Evolutionary conservation across 108 stramenopile genomes (phyloP).

Genomic region (Thalassiosira profunda): DNA sequence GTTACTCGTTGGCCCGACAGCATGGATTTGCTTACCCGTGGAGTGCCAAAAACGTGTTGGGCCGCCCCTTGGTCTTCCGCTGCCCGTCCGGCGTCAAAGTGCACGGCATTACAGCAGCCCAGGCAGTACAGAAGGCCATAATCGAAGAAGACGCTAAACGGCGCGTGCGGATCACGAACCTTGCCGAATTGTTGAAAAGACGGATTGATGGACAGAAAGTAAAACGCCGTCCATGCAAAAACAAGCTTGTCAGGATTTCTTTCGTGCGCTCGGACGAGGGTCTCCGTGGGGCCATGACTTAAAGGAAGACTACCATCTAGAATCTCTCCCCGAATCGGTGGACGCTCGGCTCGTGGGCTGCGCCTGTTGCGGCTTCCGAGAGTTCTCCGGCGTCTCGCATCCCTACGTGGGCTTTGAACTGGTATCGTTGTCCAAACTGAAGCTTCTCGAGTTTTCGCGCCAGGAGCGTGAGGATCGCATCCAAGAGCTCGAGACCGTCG

Average conservation of each 20-base stretch:
- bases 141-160: too few relatives aligned
- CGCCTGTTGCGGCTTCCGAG: not conserved
- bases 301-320: not conserved
- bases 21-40: conserved; percentile 34
- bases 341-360: not conserved
- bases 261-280: not conserved
- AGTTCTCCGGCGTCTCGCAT: not conserved
- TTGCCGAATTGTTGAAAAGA: too few relatives aligned
- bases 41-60: conserved; percentile 38
- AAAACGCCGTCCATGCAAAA: not conserved
- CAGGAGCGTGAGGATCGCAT: not conserved
- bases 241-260: not conserved
- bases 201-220: not conserved
- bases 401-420: not conserved
- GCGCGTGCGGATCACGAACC: too few relatives aligned
- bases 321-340: too few relatives aligned
- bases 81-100: too few relatives aligned
- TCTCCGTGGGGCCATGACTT: not conserved
- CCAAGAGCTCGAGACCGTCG: not conserved
- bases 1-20: conserved; percentile 10
- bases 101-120: too few relatives aligned
- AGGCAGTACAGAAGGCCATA: too few relatives aligned
- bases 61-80: too few relatives aligned
- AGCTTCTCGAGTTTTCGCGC: not conserved
- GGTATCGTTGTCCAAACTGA: not conserved